These are phyloP conservation scores for Xylariaceae sp. DNA, from an alignment of 2,329 filamentous ascomycete species.

Conservation along the genomic window DNA sequence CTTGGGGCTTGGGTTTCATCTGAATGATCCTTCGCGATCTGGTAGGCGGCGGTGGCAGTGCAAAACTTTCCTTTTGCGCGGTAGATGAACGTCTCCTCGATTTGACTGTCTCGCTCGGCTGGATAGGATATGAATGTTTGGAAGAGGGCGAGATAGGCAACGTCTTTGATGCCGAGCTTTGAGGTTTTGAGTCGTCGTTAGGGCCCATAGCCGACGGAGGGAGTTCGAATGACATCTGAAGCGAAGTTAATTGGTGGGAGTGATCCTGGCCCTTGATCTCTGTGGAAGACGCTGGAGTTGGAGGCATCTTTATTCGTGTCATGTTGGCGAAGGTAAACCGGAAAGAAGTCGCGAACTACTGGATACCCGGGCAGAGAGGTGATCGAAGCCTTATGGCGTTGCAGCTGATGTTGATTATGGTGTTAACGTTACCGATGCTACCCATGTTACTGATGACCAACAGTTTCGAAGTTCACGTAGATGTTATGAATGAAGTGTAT, in stretches of 20 bases:
- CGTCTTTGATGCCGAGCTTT: slow-evolving; percentile 44
- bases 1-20: slow-evolving; percentile 74
- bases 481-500: no score
- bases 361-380: background rate
- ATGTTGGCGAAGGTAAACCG: no score
- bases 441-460: no score
- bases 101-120: slow-evolving; percentile 52
- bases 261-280: slow-evolving; percentile 77
- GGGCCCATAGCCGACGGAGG: slow-evolving; percentile 71
- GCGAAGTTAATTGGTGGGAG: slow-evolving; percentile 57
- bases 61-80: slow-evolving; percentile 66
- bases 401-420: no score
- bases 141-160: slow-evolving; percentile 35
- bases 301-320: slow-evolving; percentile 68
- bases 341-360: no score
- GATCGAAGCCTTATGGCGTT: no score
- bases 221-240: slow-evolving; percentile 73
- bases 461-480: no score
- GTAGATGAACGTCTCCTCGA: slow-evolving; percentile 56
- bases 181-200: slow-evolving; percentile 50
- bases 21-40: slow-evolving; percentile 95
- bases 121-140: slow-evolving; percentile 47
- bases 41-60: slow-evolving; percentile 88
- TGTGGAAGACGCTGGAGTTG: slow-evolving; percentile 78
- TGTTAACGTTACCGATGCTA: no score